Conservation (phyloP, 2,329 filamentous ascomycete genomes). For the Trichoderma sp. region DNA sequence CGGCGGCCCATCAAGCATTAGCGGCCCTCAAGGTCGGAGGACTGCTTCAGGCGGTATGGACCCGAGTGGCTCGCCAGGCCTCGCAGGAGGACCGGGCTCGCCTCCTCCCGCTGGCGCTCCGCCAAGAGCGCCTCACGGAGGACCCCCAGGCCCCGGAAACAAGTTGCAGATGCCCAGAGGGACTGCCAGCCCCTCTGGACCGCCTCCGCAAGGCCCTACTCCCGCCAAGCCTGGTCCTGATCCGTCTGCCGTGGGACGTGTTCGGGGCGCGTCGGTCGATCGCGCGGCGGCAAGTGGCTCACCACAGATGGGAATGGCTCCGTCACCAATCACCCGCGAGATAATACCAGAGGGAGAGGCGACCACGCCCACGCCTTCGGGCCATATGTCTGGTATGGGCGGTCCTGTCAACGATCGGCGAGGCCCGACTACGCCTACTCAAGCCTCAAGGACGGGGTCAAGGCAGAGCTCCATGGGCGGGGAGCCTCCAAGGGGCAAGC, state of each 20-base stretch:
- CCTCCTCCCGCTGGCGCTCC: slow-evolving; percentile 15
- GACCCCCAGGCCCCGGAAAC: slow-evolving; percentile 37
- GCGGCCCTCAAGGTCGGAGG: slow-evolving; percentile 39
- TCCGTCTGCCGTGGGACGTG: slow-evolving; percentile 46
- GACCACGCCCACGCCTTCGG: slow-evolving; percentile 3
- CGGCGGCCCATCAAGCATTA: slow-evolving; percentile 43
- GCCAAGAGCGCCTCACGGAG: slow-evolving; percentile 18
- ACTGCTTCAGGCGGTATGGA: slow-evolving; percentile 45
- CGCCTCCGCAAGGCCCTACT: slow-evolving; percentile 58
- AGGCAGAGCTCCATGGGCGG: slow-evolving; percentile 42
- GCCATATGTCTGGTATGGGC: slow-evolving; percentile 35
- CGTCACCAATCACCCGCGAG: slow-evolving; percentile 48
- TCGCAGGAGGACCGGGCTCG: slow-evolving; percentile 35
- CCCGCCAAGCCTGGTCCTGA: slow-evolving; percentile 51
- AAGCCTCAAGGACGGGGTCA: slow-evolving; percentile 46
- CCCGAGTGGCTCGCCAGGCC: slow-evolving; percentile 39
- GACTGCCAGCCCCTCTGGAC: slow-evolving; percentile 48
- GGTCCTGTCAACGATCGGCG: slow-evolving; percentile 57
- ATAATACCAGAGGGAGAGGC: slow-evolving; percentile 52
- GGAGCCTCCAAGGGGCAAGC: slow-evolving; percentile 37
- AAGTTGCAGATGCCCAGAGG: slow-evolving; percentile 44
- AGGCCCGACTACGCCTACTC: slow-evolving; percentile 67
- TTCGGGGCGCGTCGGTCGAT: slow-evolving; percentile 55
- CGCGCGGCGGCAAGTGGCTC: slow-evolving; percentile 44
- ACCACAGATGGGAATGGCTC: slow-evolving; percentile 39